Conservation (phyloP, 352 stramenopile species). For the Phytophthora cryptogea region DNA sequence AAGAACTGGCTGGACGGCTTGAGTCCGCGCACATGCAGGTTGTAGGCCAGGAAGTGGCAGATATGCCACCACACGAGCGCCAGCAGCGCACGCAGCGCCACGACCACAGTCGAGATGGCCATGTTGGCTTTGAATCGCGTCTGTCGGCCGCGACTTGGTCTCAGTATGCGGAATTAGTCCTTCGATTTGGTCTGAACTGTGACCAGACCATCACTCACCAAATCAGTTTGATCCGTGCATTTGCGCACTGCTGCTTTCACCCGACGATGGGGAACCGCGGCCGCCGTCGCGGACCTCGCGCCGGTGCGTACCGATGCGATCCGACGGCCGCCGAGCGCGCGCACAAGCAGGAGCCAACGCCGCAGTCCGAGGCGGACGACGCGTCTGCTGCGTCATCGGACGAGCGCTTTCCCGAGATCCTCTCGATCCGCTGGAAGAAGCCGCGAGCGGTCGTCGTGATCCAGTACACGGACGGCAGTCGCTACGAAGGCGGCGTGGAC, state of each 20-base stretch:
- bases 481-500: slow-evolving; percentile 65
- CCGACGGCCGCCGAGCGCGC: slow-evolving; percentile 9
- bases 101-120: slow-evolving; percentile 30
- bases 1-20: slow-evolving; percentile 66
- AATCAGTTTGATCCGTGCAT: slow-evolving; percentile 2
- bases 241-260: slow-evolving; percentile 11
- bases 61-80: slow-evolving; percentile 73
- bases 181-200: not conserved
- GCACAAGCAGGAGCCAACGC: slow-evolving; percentile 27
- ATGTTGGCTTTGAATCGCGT: not conserved
- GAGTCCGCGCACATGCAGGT: slow-evolving; percentile 50
- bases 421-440: slow-evolving; percentile 58
- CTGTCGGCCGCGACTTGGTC: not conserved
- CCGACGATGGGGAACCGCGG: slow-evolving; percentile 68
- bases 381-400: not conserved
- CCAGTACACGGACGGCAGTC: slow-evolving; percentile 68
- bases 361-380: slow-evolving; percentile 25
- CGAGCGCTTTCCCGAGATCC: slow-evolving; percentile 42
- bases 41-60: slow-evolving; percentile 54
- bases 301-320: slow-evolving; percentile 29
- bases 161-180: slow-evolving; percentile 1
- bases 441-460: slow-evolving; percentile 40
- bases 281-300: slow-evolving; percentile 40
- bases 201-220: not conserved
- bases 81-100: slow-evolving; percentile 54